These are phyloP conservation scores for Xylaria digitata DNA, from an alignment of 2,329 filamentous ascomycete species.

Conservation along the genomic window DNA sequence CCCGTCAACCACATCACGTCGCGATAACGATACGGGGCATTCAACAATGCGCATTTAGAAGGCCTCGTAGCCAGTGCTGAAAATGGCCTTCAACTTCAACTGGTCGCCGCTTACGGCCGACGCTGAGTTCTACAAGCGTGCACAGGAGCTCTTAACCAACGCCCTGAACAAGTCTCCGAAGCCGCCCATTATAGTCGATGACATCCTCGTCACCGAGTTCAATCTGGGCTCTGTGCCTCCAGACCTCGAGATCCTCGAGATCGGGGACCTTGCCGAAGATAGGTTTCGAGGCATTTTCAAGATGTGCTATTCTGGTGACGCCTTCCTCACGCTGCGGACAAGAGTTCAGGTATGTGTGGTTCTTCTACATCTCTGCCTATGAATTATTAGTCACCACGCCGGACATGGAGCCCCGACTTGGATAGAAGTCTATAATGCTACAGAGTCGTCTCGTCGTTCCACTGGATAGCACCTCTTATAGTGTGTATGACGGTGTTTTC, in stretches of 20 bases:
- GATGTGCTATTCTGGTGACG: constrained; percentile 97
- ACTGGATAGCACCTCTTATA: neutral
- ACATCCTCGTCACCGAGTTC: constrained; percentile 97
- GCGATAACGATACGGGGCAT: constrained; percentile 29
- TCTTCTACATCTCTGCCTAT: constrained; percentile 19
- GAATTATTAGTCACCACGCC: constrained; percentile 14
- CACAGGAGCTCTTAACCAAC: constrained; percentile 91
- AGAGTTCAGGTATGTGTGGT: constrained; percentile 80
- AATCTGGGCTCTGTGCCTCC: constrained; percentile 95
- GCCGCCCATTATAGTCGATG: constrained; percentile 98
- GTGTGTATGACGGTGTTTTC: neutral
- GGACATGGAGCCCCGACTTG: neutral
- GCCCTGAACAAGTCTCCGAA: constrained; percentile 98
- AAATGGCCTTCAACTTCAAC: constrained; percentile 99
- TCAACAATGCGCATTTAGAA: constrained; percentile 47
- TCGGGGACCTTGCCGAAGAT: constrained; percentile 96
- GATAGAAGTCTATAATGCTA: neutral
- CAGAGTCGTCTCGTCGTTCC: neutral
- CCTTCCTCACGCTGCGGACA: constrained; percentile 93
- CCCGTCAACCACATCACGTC: constrained; percentile 15
- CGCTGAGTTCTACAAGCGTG: constrained; percentile 87
- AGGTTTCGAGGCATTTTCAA: constrained; percentile 98
- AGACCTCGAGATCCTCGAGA: constrained; percentile 95
- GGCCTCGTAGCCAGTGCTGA: constrained; percentile 55
- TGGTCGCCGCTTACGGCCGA: constrained; percentile 99